Conservation (phyloP, 331 rosid genomes). For the Rosa hybrid region DNA sequence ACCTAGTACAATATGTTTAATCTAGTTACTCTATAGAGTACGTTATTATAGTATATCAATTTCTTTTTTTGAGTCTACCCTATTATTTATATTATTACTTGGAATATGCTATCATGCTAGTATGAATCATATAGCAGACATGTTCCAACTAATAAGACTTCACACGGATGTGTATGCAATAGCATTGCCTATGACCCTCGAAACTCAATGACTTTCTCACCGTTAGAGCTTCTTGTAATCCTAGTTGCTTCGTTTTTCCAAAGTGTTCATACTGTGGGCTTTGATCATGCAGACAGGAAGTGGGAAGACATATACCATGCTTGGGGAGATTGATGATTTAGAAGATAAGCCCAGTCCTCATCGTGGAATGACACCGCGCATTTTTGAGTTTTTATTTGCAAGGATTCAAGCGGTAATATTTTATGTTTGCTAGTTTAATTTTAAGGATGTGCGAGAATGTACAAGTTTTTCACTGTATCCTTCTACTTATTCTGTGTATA, state of each 20-base stretch:
- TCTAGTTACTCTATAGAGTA: not conserved
- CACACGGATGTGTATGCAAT: not conserved
- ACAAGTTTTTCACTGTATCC: constrained; percentile 6
- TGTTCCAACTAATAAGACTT: not conserved
- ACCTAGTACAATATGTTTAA: not conserved
- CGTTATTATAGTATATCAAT: not conserved
- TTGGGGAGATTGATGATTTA: constrained; percentile 87
- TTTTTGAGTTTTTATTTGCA: constrained; percentile 95
- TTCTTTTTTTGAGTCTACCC: not conserved
- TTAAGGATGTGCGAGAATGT: constrained; percentile 13
- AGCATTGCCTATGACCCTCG: constrained; percentile 7
- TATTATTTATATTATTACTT: not conserved
- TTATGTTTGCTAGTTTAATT: constrained; percentile 22
- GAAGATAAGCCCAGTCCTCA: constrained; percentile 83
- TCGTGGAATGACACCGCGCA: constrained; percentile 96
- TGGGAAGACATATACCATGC: constrained; percentile 98
- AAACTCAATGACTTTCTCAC: constrained; percentile 16
- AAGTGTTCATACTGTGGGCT: constrained; percentile 25
- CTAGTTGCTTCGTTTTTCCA: not conserved
- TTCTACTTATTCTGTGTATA: constrained; percentile 32
- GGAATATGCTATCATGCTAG: not conserved
- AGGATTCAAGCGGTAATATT: constrained; percentile 95
- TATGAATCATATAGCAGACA: not conserved
- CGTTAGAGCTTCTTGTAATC: not conserved
- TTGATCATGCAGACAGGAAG: constrained; percentile 86